Conservation (phyloP, 306 rosid genomes). For the Dalbergia cochinchinensis region DNA sequence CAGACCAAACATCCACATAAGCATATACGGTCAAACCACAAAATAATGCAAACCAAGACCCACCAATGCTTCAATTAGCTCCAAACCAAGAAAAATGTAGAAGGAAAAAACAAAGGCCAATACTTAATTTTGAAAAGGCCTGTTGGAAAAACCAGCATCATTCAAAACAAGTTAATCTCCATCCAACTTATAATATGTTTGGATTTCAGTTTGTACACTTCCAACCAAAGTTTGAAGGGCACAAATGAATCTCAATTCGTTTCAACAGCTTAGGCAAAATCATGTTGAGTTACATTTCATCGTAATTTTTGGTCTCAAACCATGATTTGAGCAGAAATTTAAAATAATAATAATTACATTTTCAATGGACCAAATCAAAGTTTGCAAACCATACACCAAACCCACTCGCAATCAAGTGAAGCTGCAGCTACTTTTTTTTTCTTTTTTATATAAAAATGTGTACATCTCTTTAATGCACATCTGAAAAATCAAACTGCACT, state of each 20-base stretch:
- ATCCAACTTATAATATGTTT: neutral
- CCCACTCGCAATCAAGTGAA: slow-evolving; percentile 5
- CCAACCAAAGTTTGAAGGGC: neutral
- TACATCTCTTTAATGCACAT: too few species aligned
- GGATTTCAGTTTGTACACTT: neutral
- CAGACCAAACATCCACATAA: slow-evolving; percentile 50
- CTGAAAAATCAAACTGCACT: neutral
- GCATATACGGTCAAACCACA: slow-evolving; percentile 28
- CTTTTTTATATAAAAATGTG: too few species aligned
- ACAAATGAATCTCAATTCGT: neutral
- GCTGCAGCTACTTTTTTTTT: neutral
- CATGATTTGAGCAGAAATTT: neutral
- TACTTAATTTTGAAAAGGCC: neutral
- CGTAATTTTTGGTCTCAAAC: neutral
- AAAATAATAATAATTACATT: neutral
- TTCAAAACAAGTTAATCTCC: neutral
- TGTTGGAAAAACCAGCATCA: neutral
- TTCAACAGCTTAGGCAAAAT: neutral
- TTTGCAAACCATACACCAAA: neutral
- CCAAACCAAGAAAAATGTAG: neutral
- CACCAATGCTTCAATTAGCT: slow-evolving; percentile 19
- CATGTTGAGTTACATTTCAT: neutral
- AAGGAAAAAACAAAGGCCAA: neutral
- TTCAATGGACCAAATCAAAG: neutral
- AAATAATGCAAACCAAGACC: slow-evolving; percentile 35